phyloP scores from a whole-genome alignment of 306 rosid genomes.

The Aeschynomene evenia region DNA sequence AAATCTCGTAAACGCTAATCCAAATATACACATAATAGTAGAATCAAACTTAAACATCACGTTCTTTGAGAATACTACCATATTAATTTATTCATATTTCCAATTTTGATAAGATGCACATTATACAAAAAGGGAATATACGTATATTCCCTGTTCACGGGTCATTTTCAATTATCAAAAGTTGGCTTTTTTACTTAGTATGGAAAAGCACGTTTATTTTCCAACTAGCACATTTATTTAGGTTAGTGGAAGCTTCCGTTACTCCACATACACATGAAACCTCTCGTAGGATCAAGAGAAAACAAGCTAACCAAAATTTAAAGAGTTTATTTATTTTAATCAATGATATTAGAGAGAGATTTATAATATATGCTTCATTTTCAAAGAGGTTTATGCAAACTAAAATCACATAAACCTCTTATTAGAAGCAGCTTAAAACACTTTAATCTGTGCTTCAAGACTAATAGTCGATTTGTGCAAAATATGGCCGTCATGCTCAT shows the following conservation, averaged over 20 bases:
- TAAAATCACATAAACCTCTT: constrained; percentile 45
- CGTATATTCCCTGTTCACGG: neutral
- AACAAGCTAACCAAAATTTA: too few species aligned
- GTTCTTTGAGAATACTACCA: too few species aligned
- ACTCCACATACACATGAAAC: neutral
- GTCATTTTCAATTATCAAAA: constrained; percentile 21
- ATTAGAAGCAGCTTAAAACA: constrained; percentile 49
- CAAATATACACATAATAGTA: too few species aligned
- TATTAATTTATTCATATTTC: too few species aligned
- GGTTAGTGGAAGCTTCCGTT: neutral
- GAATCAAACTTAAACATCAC: too few species aligned
- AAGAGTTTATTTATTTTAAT: too few species aligned
- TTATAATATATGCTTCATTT: constrained; percentile 41
- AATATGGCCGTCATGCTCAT: constrained; percentile 84
- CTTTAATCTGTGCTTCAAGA: constrained; percentile 30
- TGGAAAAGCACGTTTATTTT: neutral
- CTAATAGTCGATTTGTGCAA: constrained; percentile 59
- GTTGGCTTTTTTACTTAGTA: neutral
- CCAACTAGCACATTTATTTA: neutral
- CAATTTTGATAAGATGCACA: too few species aligned
- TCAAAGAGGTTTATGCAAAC: constrained; percentile 41
- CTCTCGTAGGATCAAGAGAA: neutral
- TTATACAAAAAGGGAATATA: constrained; percentile 24
- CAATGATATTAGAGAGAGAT: neutral
- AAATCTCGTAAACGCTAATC: too few species aligned